Percentiles rank a stretch among this genome's conserved stretches.
phyloP scores from a whole-genome alignment of 257 asterid species.

The Eustoma russellianum region DNA sequence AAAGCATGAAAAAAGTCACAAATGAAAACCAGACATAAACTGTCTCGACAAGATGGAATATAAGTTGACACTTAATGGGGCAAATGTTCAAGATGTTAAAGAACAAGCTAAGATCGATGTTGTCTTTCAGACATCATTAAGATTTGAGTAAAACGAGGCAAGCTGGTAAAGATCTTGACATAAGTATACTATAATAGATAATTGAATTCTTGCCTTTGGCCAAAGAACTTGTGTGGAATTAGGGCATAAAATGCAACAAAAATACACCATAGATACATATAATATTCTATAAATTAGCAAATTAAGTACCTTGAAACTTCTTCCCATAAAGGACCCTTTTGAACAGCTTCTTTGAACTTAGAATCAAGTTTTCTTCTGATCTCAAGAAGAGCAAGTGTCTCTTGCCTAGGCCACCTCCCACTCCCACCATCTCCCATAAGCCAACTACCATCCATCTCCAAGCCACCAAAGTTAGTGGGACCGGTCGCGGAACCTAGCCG shows the following conservation, averaged over 20 bases:
- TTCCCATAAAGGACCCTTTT: conserved; percentile 96
- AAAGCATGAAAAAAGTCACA: no score
- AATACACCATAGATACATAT: background rate
- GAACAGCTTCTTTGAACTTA: conserved; percentile 90
- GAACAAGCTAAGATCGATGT: no score
- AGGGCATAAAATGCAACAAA: conserved; percentile 12
- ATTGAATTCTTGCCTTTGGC: no score
- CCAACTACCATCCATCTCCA: conserved; percentile 32
- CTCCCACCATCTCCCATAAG: conserved; percentile 15
- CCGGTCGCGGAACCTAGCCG: conserved; percentile 35
- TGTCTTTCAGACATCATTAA: no score
- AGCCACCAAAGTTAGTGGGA: conserved; percentile 15
- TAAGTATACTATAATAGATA: no score
- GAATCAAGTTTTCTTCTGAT: conserved; percentile 82
- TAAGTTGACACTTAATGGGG: no score
- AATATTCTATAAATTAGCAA: background rate
- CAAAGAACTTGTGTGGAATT: conserved; percentile 1
- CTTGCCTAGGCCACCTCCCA: conserved; percentile 98
- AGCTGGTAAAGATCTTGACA: no score
- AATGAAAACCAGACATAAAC: no score
- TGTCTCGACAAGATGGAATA: no score
- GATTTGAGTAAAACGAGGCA: no score
- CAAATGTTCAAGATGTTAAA: no score
- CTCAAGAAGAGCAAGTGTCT: conserved; percentile 92
- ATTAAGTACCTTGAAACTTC: conserved; percentile 72